A percentile compares a stretch with the other conserved stretches of the same genome.
Evolutionary conservation across 306 rosid genomes (phyloP).

Genomic region (Fagus crenata): DNA sequence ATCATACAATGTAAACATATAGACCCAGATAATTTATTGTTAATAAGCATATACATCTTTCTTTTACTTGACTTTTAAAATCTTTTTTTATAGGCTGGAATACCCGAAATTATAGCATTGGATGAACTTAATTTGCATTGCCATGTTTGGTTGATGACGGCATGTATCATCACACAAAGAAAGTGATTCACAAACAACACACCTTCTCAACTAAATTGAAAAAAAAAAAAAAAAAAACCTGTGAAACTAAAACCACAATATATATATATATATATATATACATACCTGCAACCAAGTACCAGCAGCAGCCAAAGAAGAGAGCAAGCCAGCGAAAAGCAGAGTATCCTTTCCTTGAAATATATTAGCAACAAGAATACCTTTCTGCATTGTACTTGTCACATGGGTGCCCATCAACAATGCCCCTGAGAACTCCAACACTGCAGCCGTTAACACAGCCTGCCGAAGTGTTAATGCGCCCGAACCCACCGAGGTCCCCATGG

Average conservation of each 20-base stretch:
- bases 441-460: constrained; percentile 87
- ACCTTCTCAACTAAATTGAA: background rate
- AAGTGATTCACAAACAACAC: background rate
- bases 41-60: background rate
- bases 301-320: constrained; percentile 97
- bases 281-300: constrained; percentile 98
- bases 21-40: background rate
- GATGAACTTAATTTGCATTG: background rate
- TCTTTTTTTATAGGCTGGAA: background rate
- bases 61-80: background rate
- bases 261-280: background rate
- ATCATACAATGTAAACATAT: background rate
- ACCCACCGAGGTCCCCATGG: constrained; percentile 98
- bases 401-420: constrained; percentile 88
- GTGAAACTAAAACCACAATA: background rate
- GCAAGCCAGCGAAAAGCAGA: constrained; percentile 76
- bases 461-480: constrained; percentile 84
- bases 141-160: background rate
- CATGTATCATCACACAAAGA: background rate
- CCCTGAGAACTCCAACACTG: constrained; percentile 84
- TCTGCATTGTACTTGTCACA: constrained; percentile 95
- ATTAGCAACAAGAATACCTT: constrained; percentile 75
- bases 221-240: background rate
- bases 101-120: background rate
- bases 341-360: constrained; percentile 78